Percentiles rank a stretch among this genome's conserved stretches.
These are phyloP conservation scores for Entelexis paramagnoliae DNA, from an alignment of 1,139 yeast genomes.

Conservation along the genomic window DNA sequence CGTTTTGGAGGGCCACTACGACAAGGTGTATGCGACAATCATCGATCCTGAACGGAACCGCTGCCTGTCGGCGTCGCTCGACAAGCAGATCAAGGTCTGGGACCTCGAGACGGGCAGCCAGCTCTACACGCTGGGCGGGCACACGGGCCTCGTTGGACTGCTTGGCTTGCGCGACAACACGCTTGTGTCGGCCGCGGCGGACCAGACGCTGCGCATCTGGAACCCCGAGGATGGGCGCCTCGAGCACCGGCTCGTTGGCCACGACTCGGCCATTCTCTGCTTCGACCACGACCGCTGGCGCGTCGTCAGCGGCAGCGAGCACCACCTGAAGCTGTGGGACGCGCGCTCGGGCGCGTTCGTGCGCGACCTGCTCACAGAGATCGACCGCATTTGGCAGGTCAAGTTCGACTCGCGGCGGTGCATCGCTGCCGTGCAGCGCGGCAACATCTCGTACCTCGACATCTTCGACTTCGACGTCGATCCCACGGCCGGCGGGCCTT, in stretches of 20 bases:
- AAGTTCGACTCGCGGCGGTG: constrained; percentile 74
- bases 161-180: constrained; percentile 66
- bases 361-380: constrained; percentile 50
- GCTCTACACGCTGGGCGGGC: constrained; percentile 64
- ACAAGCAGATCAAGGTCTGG: constrained; percentile 83
- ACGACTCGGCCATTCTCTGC: constrained; percentile 82
- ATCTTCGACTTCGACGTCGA: constrained; percentile 65
- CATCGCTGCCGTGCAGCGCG: constrained; percentile 85
- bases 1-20: constrained; percentile 72
- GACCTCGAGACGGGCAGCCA: constrained; percentile 66
- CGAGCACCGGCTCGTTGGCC: constrained; percentile 66
- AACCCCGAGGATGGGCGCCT: constrained; percentile 69
- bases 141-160: constrained; percentile 79
- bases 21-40: constrained; percentile 78
- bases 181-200: constrained; percentile 95
- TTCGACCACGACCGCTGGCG: constrained; percentile 81
- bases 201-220: constrained; percentile 85
- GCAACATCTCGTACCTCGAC: constrained; percentile 60
- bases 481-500: constrained; percentile 21
- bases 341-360: constrained; percentile 65
- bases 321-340: constrained; percentile 76
- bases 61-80: constrained; percentile 90
- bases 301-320: constrained; percentile 81
- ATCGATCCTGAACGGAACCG: constrained; percentile 64
- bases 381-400: constrained; percentile 89